Evolutionary conservation across 2,329 filamentous ascomycete genomes (phyloP).

Genomic region (Hansfordia pulvinata): DNA sequence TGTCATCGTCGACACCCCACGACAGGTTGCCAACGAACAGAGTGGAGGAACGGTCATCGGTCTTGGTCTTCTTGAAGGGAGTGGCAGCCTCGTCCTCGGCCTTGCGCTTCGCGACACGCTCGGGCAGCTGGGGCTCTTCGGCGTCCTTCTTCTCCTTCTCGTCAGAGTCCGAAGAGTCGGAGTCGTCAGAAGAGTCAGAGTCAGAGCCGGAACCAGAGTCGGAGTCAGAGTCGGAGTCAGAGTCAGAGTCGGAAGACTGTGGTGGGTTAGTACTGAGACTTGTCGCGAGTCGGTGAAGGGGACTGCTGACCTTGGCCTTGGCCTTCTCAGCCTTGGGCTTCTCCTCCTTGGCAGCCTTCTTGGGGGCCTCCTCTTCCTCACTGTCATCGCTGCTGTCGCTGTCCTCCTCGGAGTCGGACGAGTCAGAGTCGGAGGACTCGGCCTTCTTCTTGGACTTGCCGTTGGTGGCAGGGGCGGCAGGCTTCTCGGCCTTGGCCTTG

Average conservation of each 20-base stretch:
- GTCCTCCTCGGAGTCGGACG: slow-evolving; percentile 11
- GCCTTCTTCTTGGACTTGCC: slow-evolving; percentile 21
- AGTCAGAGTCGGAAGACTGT: slow-evolving; percentile 12
- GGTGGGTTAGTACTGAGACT: slow-evolving; percentile 13
- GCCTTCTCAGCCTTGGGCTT: slow-evolving; percentile 9
- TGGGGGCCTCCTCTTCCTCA: slow-evolving; percentile 2
- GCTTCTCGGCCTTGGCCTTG: too few species aligned
- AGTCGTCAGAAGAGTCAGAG: slow-evolving; percentile 18
- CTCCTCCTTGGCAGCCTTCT: slow-evolving; percentile 10
- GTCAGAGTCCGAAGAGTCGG: slow-evolving; percentile 33
- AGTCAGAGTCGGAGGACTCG: slow-evolving; percentile 20
- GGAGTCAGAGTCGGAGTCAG: slow-evolving; percentile 16
- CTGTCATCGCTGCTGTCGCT: slow-evolving; percentile 9
- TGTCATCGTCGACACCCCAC: slow-evolving; percentile 81
- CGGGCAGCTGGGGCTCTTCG: too few species aligned
- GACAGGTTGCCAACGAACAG: slow-evolving; percentile 84
- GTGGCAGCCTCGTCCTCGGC: slow-evolving; percentile 34
- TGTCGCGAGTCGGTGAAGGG: slow-evolving; percentile 6
- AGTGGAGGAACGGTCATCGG: slow-evolving; percentile 42
- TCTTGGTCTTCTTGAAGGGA: slow-evolving; percentile 55
- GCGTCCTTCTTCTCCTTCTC: slow-evolving; percentile 19
- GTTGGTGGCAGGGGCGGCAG: slow-evolving; percentile 13
- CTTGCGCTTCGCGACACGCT: slow-evolving; percentile 53
- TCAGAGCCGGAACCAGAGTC: slow-evolving; percentile 17
- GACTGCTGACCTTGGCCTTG: slow-evolving; percentile 9